Percentiles rank a stretch among this genome's conserved stretches.
These are phyloP conservation scores for Epichloe baconii DNA, from an alignment of 2,329 filamentous ascomycete species.

Conservation along the genomic window DNA sequence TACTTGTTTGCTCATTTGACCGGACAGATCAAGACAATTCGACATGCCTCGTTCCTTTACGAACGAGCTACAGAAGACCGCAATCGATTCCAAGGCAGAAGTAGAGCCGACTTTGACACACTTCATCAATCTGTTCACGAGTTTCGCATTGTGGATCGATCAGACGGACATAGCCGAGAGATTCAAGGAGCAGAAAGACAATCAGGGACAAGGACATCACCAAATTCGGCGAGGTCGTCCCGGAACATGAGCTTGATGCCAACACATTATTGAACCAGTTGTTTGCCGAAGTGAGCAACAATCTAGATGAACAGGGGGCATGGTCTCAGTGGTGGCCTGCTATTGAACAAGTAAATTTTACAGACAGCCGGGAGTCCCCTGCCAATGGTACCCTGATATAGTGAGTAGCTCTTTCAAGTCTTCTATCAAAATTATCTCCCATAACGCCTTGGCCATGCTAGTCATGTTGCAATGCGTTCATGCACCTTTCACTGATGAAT, in stretches of 20 bases:
- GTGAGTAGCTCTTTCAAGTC: not conserved
- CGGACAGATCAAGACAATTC: slow-evolving; percentile 12
- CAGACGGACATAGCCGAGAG: slow-evolving; percentile 18
- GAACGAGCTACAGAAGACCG: slow-evolving; percentile 12
- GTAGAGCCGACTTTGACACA: slow-evolving; percentile 16
- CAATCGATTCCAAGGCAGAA: slow-evolving; percentile 13
- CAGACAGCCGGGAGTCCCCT: not conserved
- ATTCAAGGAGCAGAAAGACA: slow-evolving; percentile 14
- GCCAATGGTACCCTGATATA: not conserved
- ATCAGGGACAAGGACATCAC: not conserved
- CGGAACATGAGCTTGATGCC: slow-evolving; percentile 8
- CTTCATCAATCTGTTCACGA: slow-evolving; percentile 20
- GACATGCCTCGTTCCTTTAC: slow-evolving; percentile 16
- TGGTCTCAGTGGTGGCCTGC: slow-evolving; percentile 18
- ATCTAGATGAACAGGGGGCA: slow-evolving; percentile 14
- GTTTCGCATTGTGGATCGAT: slow-evolving; percentile 18
- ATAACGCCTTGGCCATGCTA: not conserved
- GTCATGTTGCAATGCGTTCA: not conserved
- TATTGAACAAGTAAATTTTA: slow-evolving; percentile 10
- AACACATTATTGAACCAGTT: slow-evolving; percentile 12
- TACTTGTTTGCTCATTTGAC: not conserved
- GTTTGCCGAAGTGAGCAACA: slow-evolving; percentile 14
- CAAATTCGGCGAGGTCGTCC: not conserved
- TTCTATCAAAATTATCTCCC: not conserved
- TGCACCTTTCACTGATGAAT: too few relatives aligned